Conservation (phyloP, 2,329 filamentous ascomycete genomes). For the Ceratocystis harringtonii region DNA sequence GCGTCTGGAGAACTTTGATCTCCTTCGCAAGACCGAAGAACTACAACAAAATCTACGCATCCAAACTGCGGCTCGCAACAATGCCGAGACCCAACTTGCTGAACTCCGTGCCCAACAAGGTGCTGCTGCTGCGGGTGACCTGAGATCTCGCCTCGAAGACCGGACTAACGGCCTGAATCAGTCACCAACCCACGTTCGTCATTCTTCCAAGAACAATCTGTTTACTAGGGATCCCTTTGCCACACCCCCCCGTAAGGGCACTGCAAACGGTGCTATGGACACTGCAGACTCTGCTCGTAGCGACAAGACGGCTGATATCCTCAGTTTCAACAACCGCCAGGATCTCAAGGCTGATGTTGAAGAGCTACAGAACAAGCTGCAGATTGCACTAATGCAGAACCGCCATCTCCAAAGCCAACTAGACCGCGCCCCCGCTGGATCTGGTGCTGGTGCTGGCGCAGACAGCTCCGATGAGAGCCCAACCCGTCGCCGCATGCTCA, state of each 20-base stretch:
- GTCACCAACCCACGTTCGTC: constrained; percentile 48
- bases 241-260: constrained; percentile 33
- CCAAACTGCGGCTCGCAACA: constrained; percentile 62
- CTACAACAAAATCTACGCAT: constrained; percentile 78
- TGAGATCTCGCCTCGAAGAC: constrained; percentile 61
- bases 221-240: constrained; percentile 24
- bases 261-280: constrained; percentile 40
- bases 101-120: constrained; percentile 47
- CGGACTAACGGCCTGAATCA: constrained; percentile 62
- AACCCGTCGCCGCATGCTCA: constrained; percentile 66
- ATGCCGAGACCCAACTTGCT: constrained; percentile 68
- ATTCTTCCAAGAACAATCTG: constrained; percentile 43
- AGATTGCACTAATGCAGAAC: constrained; percentile 90
- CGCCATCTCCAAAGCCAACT: constrained; percentile 80
- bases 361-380: constrained; percentile 82
- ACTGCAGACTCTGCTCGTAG: constrained; percentile 63
- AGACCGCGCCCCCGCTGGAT: constrained; percentile 45
- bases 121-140: constrained; percentile 24
- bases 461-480: constrained; percentile 50
- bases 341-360: constrained; percentile 84
- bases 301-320: constrained; percentile 62
- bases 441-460: not conserved
- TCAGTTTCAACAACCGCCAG: constrained; percentile 75
- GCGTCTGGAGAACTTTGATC: constrained; percentile 62
- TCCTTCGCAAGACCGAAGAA: constrained; percentile 74